Base-by-base conservation (phyloP, 352 stramenopile species). In the Phytopythium cucurbitacearum region DNA sequence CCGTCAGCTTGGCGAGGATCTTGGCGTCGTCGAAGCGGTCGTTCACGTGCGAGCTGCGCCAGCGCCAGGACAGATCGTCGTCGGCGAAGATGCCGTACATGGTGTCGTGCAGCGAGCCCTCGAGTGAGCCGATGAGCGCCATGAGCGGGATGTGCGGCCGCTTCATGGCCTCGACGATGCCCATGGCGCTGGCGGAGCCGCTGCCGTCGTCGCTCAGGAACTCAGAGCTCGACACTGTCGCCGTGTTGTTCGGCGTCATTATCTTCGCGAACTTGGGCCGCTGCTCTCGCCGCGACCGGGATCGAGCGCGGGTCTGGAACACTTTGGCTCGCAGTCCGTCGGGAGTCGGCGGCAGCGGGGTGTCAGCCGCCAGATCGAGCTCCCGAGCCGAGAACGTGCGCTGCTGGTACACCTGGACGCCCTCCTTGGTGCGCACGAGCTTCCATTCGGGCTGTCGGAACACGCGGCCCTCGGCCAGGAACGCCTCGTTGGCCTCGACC, bases 21-120 rank as follows among this genome's bases (percentile, higher is more conserved):
- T 66, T 60, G 6, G 76, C 52, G 44, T 82, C 76, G 5, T 73
- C 69, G 28, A 81, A 65, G 37, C 69, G 69, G 51, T 87, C 73
- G 32, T 82, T 73, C 13, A 77, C 64, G 37, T 82, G 71, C 1
- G 63, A 65, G 28, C 66, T 78, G 5, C 73, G 73, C 52, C 68
- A 64, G 40, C 62, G 72, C 73, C 72, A 84, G 6, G 62, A 50
- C 5, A 59, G n/a, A 28, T 85, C 59, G 15, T 72, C 72, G 13
- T 73, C 60, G 1, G 70, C 73, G 44, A 85, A 65, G 13, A 48
- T 57, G 5, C 76, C 76, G 42, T 73, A 86, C 37, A 79, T 61
- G 0, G 53, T 64, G 60, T 89, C 76, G 10, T 89, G 67, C 16
- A 89, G 40, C 0, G 61, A 73, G 6, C 79, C 74, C 12, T 81